Base-by-base conservation (phyloP, 768 basidiomycete genomes). In the Phallus indusiatus region DNA sequence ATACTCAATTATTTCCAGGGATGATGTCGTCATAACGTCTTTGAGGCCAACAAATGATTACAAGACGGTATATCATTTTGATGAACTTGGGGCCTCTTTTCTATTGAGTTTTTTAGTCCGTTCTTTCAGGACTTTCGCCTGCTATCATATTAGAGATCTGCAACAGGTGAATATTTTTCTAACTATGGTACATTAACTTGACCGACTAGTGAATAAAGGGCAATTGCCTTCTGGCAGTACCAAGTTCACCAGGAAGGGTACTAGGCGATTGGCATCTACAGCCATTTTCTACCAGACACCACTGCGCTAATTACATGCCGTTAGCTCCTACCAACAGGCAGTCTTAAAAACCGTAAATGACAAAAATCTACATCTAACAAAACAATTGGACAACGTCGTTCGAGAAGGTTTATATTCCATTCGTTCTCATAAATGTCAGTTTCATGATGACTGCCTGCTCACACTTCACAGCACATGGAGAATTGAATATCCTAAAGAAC, bases 141-240 rank as follows among this genome's bases (percentile, higher is more conserved):
- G 80, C 84, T 0, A 80, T 78, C 28, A 84, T 92, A 55, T 71
- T 91, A 55, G 90, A 93, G 66, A 89, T 92, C 51, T 90, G 88
- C 69, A 84, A 81, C 67, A 82, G 90, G 87, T 85, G 56, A 28
- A n/a, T 7, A 7, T 7, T 8, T 51, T 52, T 22, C 18, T 8
- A 14, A 47, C 35, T 17, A 21, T 14, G 47, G 47, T 24, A 50
- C 28, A 5, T 50, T 17, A 61, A 35, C 28, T 59, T 53, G 5
- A 42, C n/a, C 9, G 12, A 53, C 48, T 49, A 20, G 49, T 35
- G 53, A 50, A 62, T 61, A 53, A 34, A 90, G 89, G 20, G 88
- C 90, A 4, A 80, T 92, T 59, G 88, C 90, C 3, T 93, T 93
- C 69, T 93, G 90, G 90, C 88, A 90, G 69, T 93, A 93, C 69